Conservation (phyloP, 768 basidiomycete species). For the Xerocomus brunneocitrinus region DNA sequence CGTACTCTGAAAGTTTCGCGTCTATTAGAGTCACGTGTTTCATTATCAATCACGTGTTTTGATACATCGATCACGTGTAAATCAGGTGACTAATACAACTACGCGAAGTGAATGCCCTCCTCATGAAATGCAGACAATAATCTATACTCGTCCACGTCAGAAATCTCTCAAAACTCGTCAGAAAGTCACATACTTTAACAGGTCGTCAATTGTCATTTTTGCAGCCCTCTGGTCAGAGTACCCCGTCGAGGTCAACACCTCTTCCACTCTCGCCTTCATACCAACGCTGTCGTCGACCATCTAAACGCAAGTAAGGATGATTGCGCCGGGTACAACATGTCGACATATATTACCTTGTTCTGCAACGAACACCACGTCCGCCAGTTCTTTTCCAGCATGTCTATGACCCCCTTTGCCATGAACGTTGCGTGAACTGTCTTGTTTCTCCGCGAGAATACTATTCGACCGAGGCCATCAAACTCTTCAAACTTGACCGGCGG, state of each 20-base stretch:
- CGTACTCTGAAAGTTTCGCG: neutral
- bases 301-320: constrained; percentile 31
- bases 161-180: neutral
- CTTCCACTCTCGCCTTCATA: constrained; percentile 68
- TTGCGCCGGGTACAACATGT: neutral
- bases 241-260: constrained; percentile 65
- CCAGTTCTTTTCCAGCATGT: constrained; percentile 92
- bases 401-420: constrained; percentile 88
- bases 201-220: constrained; percentile 91
- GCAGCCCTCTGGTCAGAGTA: constrained; percentile 77
- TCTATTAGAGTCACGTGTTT: neutral
- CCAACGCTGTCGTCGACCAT: constrained; percentile 64
- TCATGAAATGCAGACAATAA: constrained; percentile 71
- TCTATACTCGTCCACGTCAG: constrained; percentile 33
- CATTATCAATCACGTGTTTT: neutral
- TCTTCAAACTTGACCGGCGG: constrained; percentile 96
- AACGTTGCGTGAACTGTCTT: constrained; percentile 89
- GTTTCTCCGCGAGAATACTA: constrained; percentile 85
- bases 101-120: constrained; percentile 70
- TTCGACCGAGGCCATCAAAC: constrained; percentile 91
- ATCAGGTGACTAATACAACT: neutral
- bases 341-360: constrained; percentile 44
- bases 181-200: constrained; percentile 63
- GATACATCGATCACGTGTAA: constrained; percentile 1
- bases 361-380: constrained; percentile 87